Percentiles rank a stretch among this genome's conserved stretches.
phyloP scores from a whole-genome alignment of 2,329 filamentous ascomycete species.

The Helotiales sp. region DNA sequence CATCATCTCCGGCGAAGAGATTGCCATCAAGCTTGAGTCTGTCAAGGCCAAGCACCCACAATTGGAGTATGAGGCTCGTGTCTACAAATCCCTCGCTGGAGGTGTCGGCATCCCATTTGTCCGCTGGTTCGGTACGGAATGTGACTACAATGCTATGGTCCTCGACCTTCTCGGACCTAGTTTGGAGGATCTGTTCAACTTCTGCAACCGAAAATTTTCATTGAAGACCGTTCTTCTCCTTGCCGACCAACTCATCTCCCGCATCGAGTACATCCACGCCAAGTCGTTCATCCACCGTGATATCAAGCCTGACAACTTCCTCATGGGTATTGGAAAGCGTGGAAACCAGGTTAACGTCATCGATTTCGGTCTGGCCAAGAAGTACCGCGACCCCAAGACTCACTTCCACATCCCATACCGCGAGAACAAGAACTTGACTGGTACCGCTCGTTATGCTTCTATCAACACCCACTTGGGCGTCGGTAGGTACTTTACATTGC shows the following conservation, averaged over 20 bases:
- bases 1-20: slow-evolving; percentile 99
- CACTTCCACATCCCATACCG: slow-evolving; percentile 99
- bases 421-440: slow-evolving; percentile 99
- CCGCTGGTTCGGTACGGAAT: slow-evolving; percentile 99
- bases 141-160: slow-evolving; percentile 99
- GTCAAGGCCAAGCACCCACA: slow-evolving; percentile 99
- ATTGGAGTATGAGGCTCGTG: slow-evolving; percentile 96
- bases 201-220: slow-evolving; percentile 99
- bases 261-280: slow-evolving; percentile 99
- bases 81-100: slow-evolving; percentile 86
- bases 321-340: slow-evolving; percentile 98
- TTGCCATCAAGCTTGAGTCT: slow-evolving; percentile 98
- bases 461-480: slow-evolving; percentile 99
- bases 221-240: slow-evolving; percentile 96
- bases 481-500: slow-evolving; percentile 52
- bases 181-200: slow-evolving; percentile 99
- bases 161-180: slow-evolving; percentile 93
- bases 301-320: slow-evolving; percentile 99
- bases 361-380: slow-evolving; percentile 98
- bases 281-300: slow-evolving; percentile 99
- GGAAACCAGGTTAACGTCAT: slow-evolving; percentile 99
- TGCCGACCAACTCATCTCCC: slow-evolving; percentile 96
- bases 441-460: slow-evolving; percentile 95
- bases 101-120: slow-evolving; percentile 98
- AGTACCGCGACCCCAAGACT: slow-evolving; percentile 99